phyloP scores from a whole-genome alignment of 495 filamentous ascomycete species.

The Cladorrhinum samala region DNA sequence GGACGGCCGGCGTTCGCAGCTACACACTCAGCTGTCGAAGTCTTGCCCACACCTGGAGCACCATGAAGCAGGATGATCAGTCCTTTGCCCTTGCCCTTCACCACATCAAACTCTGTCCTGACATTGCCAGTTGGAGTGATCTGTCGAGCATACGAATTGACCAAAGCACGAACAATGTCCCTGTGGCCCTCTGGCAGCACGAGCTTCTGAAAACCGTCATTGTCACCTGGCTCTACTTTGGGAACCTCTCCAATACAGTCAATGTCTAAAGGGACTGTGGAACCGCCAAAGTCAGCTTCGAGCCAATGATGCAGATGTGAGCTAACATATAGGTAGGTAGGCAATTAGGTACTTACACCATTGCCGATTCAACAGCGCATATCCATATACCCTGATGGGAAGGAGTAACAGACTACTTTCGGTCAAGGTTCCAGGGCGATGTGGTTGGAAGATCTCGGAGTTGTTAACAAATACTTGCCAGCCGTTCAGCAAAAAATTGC shows the following conservation, averaged over 20 bases:
- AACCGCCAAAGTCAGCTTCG: too few species aligned
- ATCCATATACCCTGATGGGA: not conserved
- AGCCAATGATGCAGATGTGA: too few species aligned
- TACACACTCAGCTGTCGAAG: slow-evolving; percentile 47
- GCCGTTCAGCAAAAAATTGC: too few species aligned
- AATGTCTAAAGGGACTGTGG: not conserved
- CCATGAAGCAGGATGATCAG: slow-evolving; percentile 46
- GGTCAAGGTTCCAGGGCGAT: not conserved
- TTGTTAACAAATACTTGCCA: not conserved
- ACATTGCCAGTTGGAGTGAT: not conserved
- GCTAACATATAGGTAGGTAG: too few species aligned
- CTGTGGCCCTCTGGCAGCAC: not conserved
- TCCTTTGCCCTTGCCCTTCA: slow-evolving; percentile 49
- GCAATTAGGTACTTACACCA: not conserved
- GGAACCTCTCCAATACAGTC: not conserved
- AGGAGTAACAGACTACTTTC: not conserved
- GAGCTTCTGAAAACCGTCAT: not conserved
- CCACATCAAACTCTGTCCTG: slow-evolving; percentile 30
- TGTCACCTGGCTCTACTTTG: not conserved
- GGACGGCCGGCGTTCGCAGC: slow-evolving; percentile 44
- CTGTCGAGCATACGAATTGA: not conserved
- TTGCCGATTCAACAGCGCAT: not conserved
- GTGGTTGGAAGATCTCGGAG: not conserved
- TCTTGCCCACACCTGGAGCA: slow-evolving; percentile 54
- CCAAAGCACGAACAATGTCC: not conserved